Percentiles rank a stretch among this genome's conserved stretches.
Evolutionary conservation across 2,329 filamentous ascomycete species (phyloP).

Genomic region (Paecilomyces formosus): DNA sequence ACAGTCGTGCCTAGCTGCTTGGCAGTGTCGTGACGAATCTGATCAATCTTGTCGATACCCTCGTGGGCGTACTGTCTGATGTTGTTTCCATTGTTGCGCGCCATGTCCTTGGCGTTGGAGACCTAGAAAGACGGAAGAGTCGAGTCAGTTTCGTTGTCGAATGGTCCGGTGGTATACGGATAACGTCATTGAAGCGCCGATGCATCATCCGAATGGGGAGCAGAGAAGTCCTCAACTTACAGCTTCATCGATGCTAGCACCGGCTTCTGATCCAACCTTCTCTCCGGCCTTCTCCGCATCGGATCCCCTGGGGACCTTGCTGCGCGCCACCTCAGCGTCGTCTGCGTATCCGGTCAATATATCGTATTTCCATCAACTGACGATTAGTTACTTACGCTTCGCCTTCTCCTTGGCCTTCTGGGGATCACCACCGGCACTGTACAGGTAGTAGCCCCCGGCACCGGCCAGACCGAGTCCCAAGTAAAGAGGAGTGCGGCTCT

Average conservation of each 20-base stretch:
- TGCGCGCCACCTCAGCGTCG: slow-evolving; percentile 64
- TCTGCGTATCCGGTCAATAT: slow-evolving; percentile 42
- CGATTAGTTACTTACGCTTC: slow-evolving; percentile 57
- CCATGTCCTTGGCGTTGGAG: slow-evolving; percentile 52
- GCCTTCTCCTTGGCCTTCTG: slow-evolving; percentile 79
- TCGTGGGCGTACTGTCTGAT: slow-evolving; percentile 56
- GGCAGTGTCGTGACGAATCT: slow-evolving; percentile 57
- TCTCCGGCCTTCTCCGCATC: slow-evolving; percentile 60
- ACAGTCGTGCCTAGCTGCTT: slow-evolving; percentile 47
- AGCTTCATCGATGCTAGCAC: slow-evolving; percentile 60
- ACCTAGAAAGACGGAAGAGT: slow-evolving; percentile 32
- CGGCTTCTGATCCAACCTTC: slow-evolving; percentile 53
- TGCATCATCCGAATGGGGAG: not conserved
- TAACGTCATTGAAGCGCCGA: not conserved
- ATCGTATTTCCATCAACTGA: not conserved
- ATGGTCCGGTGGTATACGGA: not conserved
- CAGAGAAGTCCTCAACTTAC: slow-evolving; percentile 43
- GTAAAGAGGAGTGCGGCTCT: slow-evolving; percentile 28
- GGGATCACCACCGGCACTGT: slow-evolving; percentile 71
- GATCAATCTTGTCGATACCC: slow-evolving; percentile 48
- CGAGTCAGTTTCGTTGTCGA: not conserved
- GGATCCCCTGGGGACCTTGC: slow-evolving; percentile 57
- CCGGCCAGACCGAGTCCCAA: slow-evolving; percentile 54
- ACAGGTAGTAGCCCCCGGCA: slow-evolving; percentile 83
- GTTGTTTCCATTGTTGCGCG: slow-evolving; percentile 52